phyloP scores from a whole-genome alignment of 176 grass and related monocot species.

The Luzula sylvatica region DNA sequence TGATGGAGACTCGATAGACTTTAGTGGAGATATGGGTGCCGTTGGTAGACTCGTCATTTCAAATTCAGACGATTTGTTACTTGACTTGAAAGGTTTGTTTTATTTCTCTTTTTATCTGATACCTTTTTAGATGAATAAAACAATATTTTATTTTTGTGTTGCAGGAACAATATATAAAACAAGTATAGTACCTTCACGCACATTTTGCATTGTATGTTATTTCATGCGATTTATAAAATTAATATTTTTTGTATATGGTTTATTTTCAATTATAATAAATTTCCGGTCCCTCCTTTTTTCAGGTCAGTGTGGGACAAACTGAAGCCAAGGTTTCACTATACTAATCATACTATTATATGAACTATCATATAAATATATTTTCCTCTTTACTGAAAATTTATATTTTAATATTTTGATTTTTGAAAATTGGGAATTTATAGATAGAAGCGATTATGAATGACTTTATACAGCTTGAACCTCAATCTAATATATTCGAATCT shows the following conservation, averaged over 20 bases:
- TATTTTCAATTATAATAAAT: constrained; percentile 9
- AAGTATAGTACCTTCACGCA: constrained; percentile 84
- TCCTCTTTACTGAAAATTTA: too few species aligned
- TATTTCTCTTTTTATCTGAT: neutral
- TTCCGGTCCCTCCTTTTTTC: constrained; percentile 10
- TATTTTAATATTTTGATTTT: neutral
- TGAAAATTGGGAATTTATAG: constrained; percentile 25
- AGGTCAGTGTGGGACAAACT: constrained; percentile 94
- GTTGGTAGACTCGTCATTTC: constrained; percentile 80
- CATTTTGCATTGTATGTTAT: constrained; percentile 87
- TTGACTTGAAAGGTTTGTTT: constrained; percentile 81
- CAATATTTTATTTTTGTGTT: constrained; percentile 19
- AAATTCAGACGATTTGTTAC: constrained; percentile 62
- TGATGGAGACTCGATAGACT: constrained; percentile 91
- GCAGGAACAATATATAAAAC: constrained; percentile 97
- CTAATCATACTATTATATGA: constrained; percentile 3
- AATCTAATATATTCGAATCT: constrained; percentile 83
- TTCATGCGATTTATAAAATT: constrained; percentile 8
- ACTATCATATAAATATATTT: constrained; percentile 16
- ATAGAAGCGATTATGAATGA: constrained; percentile 97
- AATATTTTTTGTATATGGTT: constrained; percentile 12
- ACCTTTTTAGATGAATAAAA: neutral
- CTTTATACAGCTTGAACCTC: constrained; percentile 82
- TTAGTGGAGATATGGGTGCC: constrained; percentile 90
- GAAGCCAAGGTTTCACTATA: constrained; percentile 78